A percentile compares a stretch with the other conserved stretches of the same genome.
Conservation (phyloP, 371 early-diverging fungal species). For the Apophysomyces trapeziformis region DNA sequence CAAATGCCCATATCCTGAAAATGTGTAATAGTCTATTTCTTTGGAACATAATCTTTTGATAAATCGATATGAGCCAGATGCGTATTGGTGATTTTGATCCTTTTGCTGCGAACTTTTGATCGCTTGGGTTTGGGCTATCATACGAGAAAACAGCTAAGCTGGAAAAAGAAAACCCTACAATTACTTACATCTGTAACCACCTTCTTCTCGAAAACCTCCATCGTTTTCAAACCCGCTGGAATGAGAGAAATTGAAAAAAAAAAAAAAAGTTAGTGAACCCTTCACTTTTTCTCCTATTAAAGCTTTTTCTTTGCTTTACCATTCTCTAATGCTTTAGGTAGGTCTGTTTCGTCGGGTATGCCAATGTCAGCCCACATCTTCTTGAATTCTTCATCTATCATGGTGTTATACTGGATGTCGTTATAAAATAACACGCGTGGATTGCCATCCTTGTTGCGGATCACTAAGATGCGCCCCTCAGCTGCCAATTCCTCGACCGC, state of each 20-base stretch:
- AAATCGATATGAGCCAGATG: slow-evolving; percentile 85
- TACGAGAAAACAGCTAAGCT: neutral
- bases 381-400: slow-evolving; percentile 73
- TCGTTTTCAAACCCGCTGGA: slow-evolving; percentile 75
- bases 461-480: slow-evolving; percentile 71
- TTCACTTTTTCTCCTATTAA: neutral
- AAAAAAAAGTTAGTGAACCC: neutral
- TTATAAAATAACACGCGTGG: slow-evolving; percentile 79
- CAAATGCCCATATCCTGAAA: neutral
- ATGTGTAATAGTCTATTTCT: slow-evolving; percentile 20
- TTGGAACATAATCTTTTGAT: slow-evolving; percentile 74
- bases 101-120: slow-evolving; percentile 71
- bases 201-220: slow-evolving; percentile 76
- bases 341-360: slow-evolving; percentile 79
- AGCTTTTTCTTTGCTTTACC: slow-evolving; percentile 25
- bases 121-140: slow-evolving; percentile 59
- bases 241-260: neutral
- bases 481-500: slow-evolving; percentile 75
- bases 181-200: slow-evolving; percentile 54
- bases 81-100: slow-evolving; percentile 86
- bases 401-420: slow-evolving; percentile 64
- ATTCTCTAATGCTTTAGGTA: slow-evolving; percentile 70
- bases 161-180: neutral
- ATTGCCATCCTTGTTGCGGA: slow-evolving; percentile 76
- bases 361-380: slow-evolving; percentile 74